Evolutionary conservation across 148 eudicot genomes (phyloP), one percentile per base, ranked within the genome.

Genomic region (Bassia scoparia): DNA sequence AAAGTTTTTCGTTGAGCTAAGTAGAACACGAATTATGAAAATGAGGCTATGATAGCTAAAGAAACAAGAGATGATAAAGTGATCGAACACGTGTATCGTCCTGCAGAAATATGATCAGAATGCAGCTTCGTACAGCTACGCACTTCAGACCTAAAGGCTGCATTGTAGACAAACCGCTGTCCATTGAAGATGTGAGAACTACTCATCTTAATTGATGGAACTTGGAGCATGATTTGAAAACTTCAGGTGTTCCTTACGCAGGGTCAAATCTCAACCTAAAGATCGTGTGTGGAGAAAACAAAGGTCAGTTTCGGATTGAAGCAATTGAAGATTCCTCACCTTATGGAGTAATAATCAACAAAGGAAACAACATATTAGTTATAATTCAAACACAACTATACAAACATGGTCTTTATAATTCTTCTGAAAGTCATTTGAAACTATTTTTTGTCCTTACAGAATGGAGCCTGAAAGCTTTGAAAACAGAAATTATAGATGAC

Each of bases 181-280:
- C 88, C 7, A 75, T 49, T 72, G 94, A 87, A 73, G 89, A 89
- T 49, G 93, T 89, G 78, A 89, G 70, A 69, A 87, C 82, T 29
- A 87, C 86, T 73, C 88, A n/a, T 80, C 52, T 65, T 82, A 18
- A 87, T 48, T 0, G 88, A 81, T 43, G 85, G 73, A 21, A 70
- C 78, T 82, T 87, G 11, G 67, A 80, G 74, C 89, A 85, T 27
- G 89, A 85, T 1, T 43, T 61, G 6, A 89, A 89, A 61, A 87
- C 88, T 74, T 89, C 87, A 12, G 85, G 86, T 21, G 90, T 89
- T 54, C 93, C 93, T 89, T 8, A 89, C 38, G 91, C 88, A n/a
- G 91, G 94, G 80, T 87, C 91, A 75, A 26, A 89, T 35, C 30
- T 89, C 94, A 41, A 56, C 79, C 93, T 89, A 86, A 71, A 16